phyloP scores from a whole-genome alignment of 805 yeast genomes.

The Alloascoidea hylecoeti region DNA sequence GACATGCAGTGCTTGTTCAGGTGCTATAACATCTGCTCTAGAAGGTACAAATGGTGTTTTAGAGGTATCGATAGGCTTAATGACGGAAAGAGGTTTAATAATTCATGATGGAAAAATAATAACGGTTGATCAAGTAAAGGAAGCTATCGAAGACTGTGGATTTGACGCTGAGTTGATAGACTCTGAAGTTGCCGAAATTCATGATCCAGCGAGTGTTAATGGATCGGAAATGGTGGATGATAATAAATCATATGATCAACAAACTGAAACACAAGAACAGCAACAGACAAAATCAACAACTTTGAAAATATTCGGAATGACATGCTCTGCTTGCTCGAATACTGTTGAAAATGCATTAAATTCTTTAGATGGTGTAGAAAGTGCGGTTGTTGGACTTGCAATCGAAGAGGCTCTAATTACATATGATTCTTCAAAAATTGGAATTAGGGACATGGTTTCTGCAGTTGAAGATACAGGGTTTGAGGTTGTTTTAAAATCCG shows the following conservation, averaged over 20 bases:
- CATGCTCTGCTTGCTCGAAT: conserved; percentile 39
- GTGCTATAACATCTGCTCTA: conserved; percentile 46
- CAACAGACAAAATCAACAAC: background rate
- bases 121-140: conserved; percentile 23
- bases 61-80: conserved; percentile 48
- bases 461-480: conserved; percentile 32
- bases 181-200: conserved; percentile 6
- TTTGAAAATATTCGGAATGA: conserved; percentile 42
- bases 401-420: conserved; percentile 39
- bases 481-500: conserved; percentile 10
- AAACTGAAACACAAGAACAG: background rate
- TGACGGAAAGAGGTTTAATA: conserved; percentile 62
- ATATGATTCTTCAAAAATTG: conserved; percentile 33
- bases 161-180: conserved; percentile 33
- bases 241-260: background rate
- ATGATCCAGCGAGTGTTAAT: no score
- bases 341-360: conserved; percentile 33
- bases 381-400: conserved; percentile 33
- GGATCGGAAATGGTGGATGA: background rate
- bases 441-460: conserved; percentile 50
- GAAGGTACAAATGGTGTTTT: conserved; percentile 33
- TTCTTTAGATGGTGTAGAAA: conserved; percentile 29
- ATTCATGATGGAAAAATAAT: conserved; percentile 25
- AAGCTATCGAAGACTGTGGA: conserved; percentile 61
- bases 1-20: conserved; percentile 85